Evolutionary conservation across 2,329 filamentous ascomycete species (phyloP), one percentile per base, ranked within the genome.

Genomic region (Periconia macrospinosa): DNA sequence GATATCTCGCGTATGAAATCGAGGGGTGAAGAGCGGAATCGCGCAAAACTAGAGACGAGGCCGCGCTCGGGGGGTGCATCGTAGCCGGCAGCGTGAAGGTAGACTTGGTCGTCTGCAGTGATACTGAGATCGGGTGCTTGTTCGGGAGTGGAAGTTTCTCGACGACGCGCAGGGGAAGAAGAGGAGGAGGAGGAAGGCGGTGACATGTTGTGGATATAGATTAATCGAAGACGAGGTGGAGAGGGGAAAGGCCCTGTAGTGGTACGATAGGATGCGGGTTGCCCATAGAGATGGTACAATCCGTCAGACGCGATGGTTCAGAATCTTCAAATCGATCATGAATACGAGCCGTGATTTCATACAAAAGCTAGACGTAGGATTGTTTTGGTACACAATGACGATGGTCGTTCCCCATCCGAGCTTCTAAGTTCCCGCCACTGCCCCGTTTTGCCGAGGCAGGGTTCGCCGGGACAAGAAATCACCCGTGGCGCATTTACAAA

Each of bases 1-100:
- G 90, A 94, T 33, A 99, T 88, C 78, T 99, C 94, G 62, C 92
- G 91, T 30, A 97, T 85, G 72, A 97, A 97, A 59, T 92, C 82
- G 59, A 88, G 77, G 1, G 86, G 86, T 50, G 83, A 82, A 52
- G 88, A 77, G 53, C 93, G 87, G 73, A 97, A 97, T 44, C 92
- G 89, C 46, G 90, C 89, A 82, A 94, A 94, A 69, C 92, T 86
- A 72, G 88, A 86, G 78, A 93, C 86, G 62, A 92, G 77, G 18
- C 86, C 86, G 68, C 87, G 83, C 63, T 92, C 89, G 56, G 83
- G 63, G 11, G 67, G 63, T 40, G 71, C 67, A 45, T 72, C 67
- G 61, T 78, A 76, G 54, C 75, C 74, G 19, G 76, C 69, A 6
- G 77, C 71, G 52, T 80, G 76, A 33, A 80, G 70, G 51, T 77